phyloP scores from a whole-genome alignment of 768 basidiomycete species.

The Pisolithus microcarpus region DNA sequence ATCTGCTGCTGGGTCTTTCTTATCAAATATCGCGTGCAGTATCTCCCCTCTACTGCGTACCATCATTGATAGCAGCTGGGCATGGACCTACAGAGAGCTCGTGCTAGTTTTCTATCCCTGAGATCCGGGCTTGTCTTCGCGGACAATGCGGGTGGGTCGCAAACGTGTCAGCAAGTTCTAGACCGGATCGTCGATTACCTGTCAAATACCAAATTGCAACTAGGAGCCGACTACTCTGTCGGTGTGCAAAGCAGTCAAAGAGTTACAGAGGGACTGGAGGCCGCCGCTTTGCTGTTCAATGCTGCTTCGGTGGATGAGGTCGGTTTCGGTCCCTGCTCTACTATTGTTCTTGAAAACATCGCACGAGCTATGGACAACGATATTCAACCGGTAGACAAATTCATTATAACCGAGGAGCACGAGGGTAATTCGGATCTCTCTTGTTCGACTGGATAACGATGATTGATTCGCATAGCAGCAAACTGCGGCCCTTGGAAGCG shows the following conservation, averaged over 20 bases:
- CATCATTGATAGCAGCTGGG: constrained; percentile 9
- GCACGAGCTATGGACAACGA: constrained; percentile 51
- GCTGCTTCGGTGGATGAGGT: constrained; percentile 57
- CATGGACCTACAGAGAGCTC: constrained; percentile 45
- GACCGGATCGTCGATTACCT: constrained; percentile 63
- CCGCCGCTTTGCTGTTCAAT: constrained; percentile 56
- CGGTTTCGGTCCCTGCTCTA: constrained; percentile 59
- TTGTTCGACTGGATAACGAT: background rate
- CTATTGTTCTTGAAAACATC: constrained; percentile 63
- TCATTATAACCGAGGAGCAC: constrained; percentile 71
- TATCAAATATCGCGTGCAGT: too few relatives aligned
- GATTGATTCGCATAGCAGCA: constrained; percentile 33
- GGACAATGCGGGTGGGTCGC: constrained; percentile 76
- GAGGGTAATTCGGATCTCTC: constrained; percentile 30
- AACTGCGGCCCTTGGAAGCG: constrained; percentile 75
- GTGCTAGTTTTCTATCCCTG: constrained; percentile 59
- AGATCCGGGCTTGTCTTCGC: constrained; percentile 54
- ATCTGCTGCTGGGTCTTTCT: too few relatives aligned
- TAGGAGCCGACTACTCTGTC: constrained; percentile 62
- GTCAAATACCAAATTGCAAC: constrained; percentile 64
- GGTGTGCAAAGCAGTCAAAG: constrained; percentile 48
- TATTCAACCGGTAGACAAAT: constrained; percentile 57
- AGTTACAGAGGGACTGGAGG: constrained; percentile 40
- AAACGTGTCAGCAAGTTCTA: constrained; percentile 47
- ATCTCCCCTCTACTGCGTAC: background rate